Evolutionary conservation across 441 rosid genomes (phyloP).

Genomic region (Metrosideros polymorpha): DNA sequence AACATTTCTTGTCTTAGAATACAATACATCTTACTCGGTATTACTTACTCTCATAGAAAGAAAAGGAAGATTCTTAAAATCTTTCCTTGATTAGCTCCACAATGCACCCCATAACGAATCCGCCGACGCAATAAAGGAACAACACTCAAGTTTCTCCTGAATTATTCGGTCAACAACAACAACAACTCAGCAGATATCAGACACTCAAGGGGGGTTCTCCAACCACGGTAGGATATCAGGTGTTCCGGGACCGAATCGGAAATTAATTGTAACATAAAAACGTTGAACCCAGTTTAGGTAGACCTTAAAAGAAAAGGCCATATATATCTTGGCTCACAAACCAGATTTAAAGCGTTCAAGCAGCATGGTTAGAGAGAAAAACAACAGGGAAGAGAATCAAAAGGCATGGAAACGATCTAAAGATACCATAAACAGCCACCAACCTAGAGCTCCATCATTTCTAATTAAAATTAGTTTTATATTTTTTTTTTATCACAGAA

Average conservation of each 20-base stretch:
- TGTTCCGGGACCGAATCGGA: background rate
- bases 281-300: background rate
- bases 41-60: background rate
- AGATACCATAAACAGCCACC: background rate
- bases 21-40: background rate
- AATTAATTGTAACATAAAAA: background rate
- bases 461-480: background rate
- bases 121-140: background rate
- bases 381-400: background rate
- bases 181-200: background rate
- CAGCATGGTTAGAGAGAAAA: background rate
- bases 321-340: background rate
- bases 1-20: background rate
- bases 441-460: background rate
- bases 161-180: background rate
- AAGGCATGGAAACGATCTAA: background rate
- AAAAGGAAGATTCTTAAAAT: background rate
- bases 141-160: background rate
- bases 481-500: background rate
- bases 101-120: background rate
- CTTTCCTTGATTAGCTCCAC: background rate
- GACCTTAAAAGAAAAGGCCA: background rate
- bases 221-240: background rate
- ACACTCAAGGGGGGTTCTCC: background rate
- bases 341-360: background rate